Percentiles rank a stretch among this genome's conserved stretches.
Evolutionary conservation across 176 grass and related monocot species (phyloP).

Genomic region (Melocanna baccifera): DNA sequence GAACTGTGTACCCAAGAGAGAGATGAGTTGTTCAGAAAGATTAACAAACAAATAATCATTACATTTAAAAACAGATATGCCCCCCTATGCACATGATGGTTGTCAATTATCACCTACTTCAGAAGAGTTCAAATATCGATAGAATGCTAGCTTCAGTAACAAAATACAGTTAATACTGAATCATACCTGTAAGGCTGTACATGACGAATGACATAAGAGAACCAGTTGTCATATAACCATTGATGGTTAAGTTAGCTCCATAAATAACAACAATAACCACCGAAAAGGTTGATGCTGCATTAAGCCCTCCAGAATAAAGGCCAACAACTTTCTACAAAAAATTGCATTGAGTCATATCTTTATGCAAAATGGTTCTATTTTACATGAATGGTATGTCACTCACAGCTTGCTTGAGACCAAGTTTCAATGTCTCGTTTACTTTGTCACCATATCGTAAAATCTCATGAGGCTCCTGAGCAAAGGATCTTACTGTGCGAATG

Average conservation of each 20-base stretch:
- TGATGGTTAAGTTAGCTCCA: conserved; percentile 92
- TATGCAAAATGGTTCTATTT: conserved; percentile 14
- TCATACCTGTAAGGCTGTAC: conserved; percentile 94
- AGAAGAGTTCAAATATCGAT: not conserved
- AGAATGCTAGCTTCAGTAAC: conserved; percentile 5
- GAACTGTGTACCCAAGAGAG: conserved; percentile 53
- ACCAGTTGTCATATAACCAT: conserved; percentile 90
- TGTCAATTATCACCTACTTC: not conserved
- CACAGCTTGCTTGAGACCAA: conserved; percentile 96
- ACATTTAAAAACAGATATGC: not conserved
- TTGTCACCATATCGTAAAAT: conserved; percentile 77
- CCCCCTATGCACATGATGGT: not conserved
- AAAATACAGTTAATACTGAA: not conserved
- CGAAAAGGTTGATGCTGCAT: conserved; percentile 84
- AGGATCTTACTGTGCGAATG: conserved; percentile 90
- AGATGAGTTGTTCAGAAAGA: conserved; percentile 12
- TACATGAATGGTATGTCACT: conserved; percentile 35
- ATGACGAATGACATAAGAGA: conserved; percentile 97
- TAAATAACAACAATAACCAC: conserved; percentile 88
- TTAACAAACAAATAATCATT: not conserved
- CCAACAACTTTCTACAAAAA: conserved; percentile 84
- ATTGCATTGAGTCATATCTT: conserved; percentile 5
- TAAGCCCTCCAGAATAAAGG: conserved; percentile 89
- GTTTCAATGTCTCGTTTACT: conserved; percentile 85
- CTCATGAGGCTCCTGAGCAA: conserved; percentile 83